Evolutionary conservation across 352 stramenopile genomes (phyloP), one percentile per base, ranked within the genome.

Genomic region (Phytophthora citrophthora): DNA sequence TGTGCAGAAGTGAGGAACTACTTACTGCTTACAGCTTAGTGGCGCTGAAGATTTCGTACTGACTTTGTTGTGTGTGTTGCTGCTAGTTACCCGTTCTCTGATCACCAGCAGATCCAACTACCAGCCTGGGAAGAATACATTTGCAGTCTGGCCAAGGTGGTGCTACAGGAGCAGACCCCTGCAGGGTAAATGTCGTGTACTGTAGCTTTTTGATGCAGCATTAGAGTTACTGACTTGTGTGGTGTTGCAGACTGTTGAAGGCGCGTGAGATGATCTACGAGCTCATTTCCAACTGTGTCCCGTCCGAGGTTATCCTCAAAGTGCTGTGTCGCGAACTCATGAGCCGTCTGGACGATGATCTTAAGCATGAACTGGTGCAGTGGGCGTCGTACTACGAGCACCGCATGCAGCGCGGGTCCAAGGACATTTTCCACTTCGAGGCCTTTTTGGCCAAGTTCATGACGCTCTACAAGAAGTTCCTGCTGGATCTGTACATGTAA

Each of bases 371-470:
- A 61, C 88, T 99, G 5, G 75, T 98, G 23, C 82, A 94, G 43
- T 89, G 81, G 78, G 84, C 86, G 13, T 77, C 86, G 8, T 91
- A 85, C 79, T 94, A 94, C 54, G 97, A 99, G 76, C 95, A 99
- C 75, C 90, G 96, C 43, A 94, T 99, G 79, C 84, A 96, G 60
- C 77, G 81, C 81, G 86, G 97, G 38, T 94, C 88, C 68, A 99
- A 99, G 80, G 97, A 99, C 57, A 99, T 99, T 63, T 99, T 99
- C 83, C 97, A 99, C 83, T 89, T 99, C 47, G 97, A 99, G 77
- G 97, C 97, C 10, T 99, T 99, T 79, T 82, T 99, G 57, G 97
- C 97, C 54, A 99, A 99, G 79, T 99, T 98, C 76, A 99, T 99
- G 97, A 91, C 89, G 48, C 86, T 99, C 65, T 99, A 99, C 88